These are phyloP conservation scores for Sclerotinia nivalis DNA, from an alignment of 2,329 filamentous ascomycete species.

Conservation along the genomic window DNA sequence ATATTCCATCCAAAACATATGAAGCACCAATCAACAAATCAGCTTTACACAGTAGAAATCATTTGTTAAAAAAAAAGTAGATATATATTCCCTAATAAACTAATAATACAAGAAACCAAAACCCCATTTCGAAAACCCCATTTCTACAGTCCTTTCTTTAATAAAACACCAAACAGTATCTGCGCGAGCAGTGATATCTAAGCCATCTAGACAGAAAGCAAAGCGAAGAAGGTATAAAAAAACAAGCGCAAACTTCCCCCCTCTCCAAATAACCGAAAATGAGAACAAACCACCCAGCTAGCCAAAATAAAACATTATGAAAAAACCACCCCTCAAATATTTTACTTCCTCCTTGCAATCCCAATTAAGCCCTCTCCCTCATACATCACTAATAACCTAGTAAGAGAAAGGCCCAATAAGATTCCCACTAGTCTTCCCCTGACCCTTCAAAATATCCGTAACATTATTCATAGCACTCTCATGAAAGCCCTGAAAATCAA, in stretches of 20 bases:
- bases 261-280: neutral
- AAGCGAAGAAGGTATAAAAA: constrained; percentile 1
- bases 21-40: neutral
- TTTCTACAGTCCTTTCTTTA: neutral
- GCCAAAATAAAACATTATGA: neutral
- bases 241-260: neutral
- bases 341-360: neutral
- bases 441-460: neutral
- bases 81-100: neutral
- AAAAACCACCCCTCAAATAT: neutral
- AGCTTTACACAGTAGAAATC: neutral
- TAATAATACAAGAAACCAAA: neutral
- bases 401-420: neutral
- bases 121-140: neutral
- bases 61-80: neutral
- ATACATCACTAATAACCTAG: neutral
- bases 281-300: neutral
- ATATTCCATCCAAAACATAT: neutral
- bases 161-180: neutral
- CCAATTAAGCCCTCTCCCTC: neutral
- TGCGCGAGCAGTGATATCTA: constrained; percentile 10
- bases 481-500: constrained; percentile 10
- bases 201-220: constrained; percentile 1
- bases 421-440: neutral
- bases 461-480: constrained; percentile 17